A percentile compares a stretch with the other conserved stretches of the same genome.
These are phyloP conservation scores for Boletus huronensis DNA, from an alignment of 768 basidiomycete species.

Conservation along the genomic window DNA sequence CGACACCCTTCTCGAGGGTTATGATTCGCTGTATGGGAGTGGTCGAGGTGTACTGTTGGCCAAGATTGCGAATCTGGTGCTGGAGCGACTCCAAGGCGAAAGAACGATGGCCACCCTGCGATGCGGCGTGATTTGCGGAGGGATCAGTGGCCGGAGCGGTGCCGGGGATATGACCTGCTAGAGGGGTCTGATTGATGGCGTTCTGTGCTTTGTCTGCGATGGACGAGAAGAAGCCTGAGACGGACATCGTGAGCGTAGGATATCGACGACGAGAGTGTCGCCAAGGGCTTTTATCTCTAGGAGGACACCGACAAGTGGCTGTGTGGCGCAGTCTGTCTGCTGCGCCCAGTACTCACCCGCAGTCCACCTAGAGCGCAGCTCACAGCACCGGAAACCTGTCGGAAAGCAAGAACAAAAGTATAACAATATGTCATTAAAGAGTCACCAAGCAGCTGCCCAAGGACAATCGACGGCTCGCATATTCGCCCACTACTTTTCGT, in stretches of 20 bases:
- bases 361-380: constrained; percentile 3
- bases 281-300: constrained; percentile 18
- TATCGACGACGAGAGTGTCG: constrained; percentile 13
- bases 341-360: constrained; percentile 9
- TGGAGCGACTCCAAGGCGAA: constrained; percentile 61
- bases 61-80: constrained; percentile 67
- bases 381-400: constrained; percentile 6
- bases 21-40: constrained; percentile 75
- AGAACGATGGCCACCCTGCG: constrained; percentile 43
- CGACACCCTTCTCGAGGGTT: constrained; percentile 72
- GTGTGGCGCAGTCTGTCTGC: constrained; percentile 6
- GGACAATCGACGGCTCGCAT: constrained; percentile 17
- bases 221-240: constrained; percentile 59
- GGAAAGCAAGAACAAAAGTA: constrained; percentile 1
- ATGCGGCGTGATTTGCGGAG: constrained; percentile 41
- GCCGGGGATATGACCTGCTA: constrained; percentile 56
- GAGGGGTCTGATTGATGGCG: constrained; percentile 59
- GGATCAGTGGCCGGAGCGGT: constrained; percentile 36
- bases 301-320: constrained; percentile 15
- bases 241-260: constrained; percentile 42
- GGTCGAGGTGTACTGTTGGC: constrained; percentile 72
- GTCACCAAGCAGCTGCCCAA: constrained; percentile 21
- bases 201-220: constrained; percentile 76
- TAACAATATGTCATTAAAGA: constrained; percentile 25
- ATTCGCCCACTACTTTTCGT: constrained; percentile 24